A percentile compares a stretch with the other conserved stretches of the same genome.
Conservation (phyloP, 768 basidiomycete genomes). For the Scleroderma citrinum region DNA sequence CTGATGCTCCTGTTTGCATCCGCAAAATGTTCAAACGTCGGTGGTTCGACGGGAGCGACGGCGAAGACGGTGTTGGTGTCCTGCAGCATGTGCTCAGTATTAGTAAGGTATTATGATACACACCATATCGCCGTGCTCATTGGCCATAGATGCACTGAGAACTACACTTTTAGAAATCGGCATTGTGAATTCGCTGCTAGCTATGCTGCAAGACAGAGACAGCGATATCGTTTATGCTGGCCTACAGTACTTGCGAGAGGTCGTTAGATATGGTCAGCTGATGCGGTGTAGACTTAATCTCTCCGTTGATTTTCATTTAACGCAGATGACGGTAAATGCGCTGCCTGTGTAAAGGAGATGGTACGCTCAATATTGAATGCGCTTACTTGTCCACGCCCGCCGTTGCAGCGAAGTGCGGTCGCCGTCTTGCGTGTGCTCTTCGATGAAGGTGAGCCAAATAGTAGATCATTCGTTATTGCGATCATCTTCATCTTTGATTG, state of each 20-base stretch:
- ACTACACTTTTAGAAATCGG: conserved; percentile 10
- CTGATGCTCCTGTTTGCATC: conserved; percentile 5
- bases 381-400: conserved; percentile 10
- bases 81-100: conserved; percentile 14
- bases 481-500: not conserved
- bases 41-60: conserved; percentile 23
- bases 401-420: conserved; percentile 14
- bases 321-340: conserved; percentile 7
- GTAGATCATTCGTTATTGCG: no score
- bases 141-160: conserved; percentile 11
- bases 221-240: conserved; percentile 11
- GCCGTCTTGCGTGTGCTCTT: conserved; percentile 10
- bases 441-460: conserved; percentile 7
- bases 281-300: not conserved
- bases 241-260: conserved; percentile 18
- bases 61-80: conserved; percentile 22
- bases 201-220: conserved; percentile 10
- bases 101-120: conserved; percentile 8
- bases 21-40: conserved; percentile 18
- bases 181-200: conserved; percentile 8
- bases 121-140: not conserved
- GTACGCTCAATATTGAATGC: conserved; percentile 11
- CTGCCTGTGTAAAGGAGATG: conserved; percentile 1
- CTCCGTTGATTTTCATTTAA: not conserved
- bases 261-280: conserved; percentile 15